Evolutionary conservation across 2,329 filamentous ascomycete genomes (phyloP), one percentile per base, ranked within the genome.

Genomic region (Rhynchosporium secalis): DNA sequence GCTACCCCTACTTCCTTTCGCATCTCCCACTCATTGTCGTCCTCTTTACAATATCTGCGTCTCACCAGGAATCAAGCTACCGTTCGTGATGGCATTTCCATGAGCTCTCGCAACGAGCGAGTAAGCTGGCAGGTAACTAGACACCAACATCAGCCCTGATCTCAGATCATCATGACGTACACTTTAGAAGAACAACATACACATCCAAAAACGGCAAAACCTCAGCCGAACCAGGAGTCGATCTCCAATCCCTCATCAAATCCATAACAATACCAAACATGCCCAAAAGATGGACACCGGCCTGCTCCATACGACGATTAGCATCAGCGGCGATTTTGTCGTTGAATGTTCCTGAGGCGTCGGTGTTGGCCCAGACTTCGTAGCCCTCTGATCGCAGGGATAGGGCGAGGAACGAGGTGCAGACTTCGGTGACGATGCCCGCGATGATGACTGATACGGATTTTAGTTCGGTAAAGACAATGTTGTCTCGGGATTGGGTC

Each of bases 341-440:
- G 1, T 81, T 84, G 26, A 86, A 86, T 1, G 89, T 91, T 1
- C 88, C 89, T 0, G 82, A 86, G 2, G 86, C 88, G 69, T 92
- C 89, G 58, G 86, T 81, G 75, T 91, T 90, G 69, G 87, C 88
- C 78, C 83, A 91, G 62, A 92, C 89, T 43, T 83, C 83, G 78
- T 91, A 92, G 31, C 89, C 89, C 48, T 84, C 87, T 13, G 86
- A 82, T 41, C 86, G 80, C 4, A 92, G 83, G 0, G 87, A 88
- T n/a, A 92, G 80, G 0, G 89, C 86, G 5, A 90, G 80, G 78
- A 92, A 92, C 0, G 88, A 79, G 28, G 87, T 90, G 80, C 87
- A 91, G 62, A 92, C 88, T 73, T 92, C 89, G 0, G 89, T 92
- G 2, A 84, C 82, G 69, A 92, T 90, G 7, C 89, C 88, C 2